Evolutionary conservation across 768 basidiomycete species (phyloP), one percentile per base, ranked within the genome.

Genomic region (Brasilioporus rufonigricans): DNA sequence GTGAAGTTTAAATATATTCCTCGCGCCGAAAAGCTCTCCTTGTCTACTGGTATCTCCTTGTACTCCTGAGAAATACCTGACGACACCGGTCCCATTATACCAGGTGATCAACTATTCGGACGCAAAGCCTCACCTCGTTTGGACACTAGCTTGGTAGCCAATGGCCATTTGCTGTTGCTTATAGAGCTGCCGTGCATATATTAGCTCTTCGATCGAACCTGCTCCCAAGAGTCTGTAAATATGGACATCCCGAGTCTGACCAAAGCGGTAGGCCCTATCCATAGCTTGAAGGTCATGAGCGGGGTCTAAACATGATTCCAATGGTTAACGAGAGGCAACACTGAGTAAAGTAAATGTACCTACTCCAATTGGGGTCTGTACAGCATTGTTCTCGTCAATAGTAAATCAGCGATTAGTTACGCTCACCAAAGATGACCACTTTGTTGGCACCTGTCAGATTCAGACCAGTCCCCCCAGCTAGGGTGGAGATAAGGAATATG

Each of bases 101-200:
- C 12, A 16, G 7, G 27, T 3, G 11, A 38, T 44, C 38, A 36
- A 23, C 2, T 16, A 7, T 55, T 11, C 19, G 21, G n/a, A 46
- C 14, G 38, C 2, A 19, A n/a, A 23, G 23, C 43, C 67, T 39
- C 63, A 86, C 86, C 91, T 80, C 0, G 91, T 92, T 63, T 93
- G 91, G 10, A 90, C 74, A 61, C 88, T 91, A 1, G 87, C 88
- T 57, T 88, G 81, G 66, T 94, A 94, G 0, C 84, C 92, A 44
- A 93, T 91, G n/a, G 84, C 83, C 89, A 93, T 93, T 64, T 92
- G 89, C 65, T 95, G 93, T 59, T 93, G 91, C 67, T 95, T 95
- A 72, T 94, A 94, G 21, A 96, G 81, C 65, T 95, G 93, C 13
- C 92, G 83, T 0, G 89, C 89, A 62, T 93, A 93, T 19, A 93